A percentile compares a stretch with the other conserved stretches of the same genome.
These are phyloP conservation scores for Plasmodium billcollinsi DNA, from an alignment of 169 alveolate species.

Conservation along the genomic window DNA sequence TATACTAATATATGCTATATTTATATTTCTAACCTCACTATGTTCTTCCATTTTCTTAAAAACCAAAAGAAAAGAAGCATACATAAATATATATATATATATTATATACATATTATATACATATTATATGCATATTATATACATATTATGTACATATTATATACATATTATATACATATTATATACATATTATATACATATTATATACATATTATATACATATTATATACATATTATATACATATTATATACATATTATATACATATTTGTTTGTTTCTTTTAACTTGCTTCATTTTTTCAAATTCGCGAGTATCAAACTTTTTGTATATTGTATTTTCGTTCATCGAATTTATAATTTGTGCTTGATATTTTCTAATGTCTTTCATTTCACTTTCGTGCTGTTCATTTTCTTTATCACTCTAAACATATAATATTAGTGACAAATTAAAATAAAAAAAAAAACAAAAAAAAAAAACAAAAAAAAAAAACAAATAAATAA, in stretches of 20 bases:
- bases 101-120: background rate
- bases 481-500: background rate
- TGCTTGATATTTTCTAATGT: slow-evolving; percentile 62
- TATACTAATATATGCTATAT: too few relatives aligned
- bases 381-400: slow-evolving; percentile 17
- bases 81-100: background rate
- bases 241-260: background rate
- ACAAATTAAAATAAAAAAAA: too few relatives aligned
- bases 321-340: slow-evolving; percentile 33
- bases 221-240: background rate
- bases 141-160: background rate
- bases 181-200: background rate
- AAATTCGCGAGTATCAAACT: slow-evolving; percentile 35
- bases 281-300: slow-evolving; percentile 56
- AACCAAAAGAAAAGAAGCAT: background rate
- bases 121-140: background rate
- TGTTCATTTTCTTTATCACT: background rate
- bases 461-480: background rate
- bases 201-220: background rate
- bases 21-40: slow-evolving; percentile 15
- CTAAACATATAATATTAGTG: background rate
- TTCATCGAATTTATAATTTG: slow-evolving; percentile 64
- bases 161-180: background rate
- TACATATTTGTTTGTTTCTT: background rate
- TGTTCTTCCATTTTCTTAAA: slow-evolving; percentile 45